Percentiles rank a stretch among this genome's conserved stretches.
These are phyloP conservation scores for Knoxdaviesia capensis DNA, from an alignment of 2,329 filamentous ascomycete species.

Conservation along the genomic window DNA sequence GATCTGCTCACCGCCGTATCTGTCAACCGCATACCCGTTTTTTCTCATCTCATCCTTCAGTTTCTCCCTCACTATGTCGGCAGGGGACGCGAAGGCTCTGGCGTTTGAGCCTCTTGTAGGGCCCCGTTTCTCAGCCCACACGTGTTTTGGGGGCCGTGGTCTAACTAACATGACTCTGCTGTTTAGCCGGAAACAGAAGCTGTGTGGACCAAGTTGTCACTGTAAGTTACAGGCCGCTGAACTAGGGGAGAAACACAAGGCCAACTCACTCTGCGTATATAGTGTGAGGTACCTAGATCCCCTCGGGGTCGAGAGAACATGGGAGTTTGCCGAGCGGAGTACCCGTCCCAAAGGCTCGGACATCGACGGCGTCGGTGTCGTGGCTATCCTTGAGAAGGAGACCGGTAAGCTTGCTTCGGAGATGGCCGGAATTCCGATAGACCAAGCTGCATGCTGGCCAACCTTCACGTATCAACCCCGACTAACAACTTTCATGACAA, in stretches of 20 bases:
- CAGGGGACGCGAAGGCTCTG: conserved; percentile 4
- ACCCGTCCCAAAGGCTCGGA: conserved; percentile 40
- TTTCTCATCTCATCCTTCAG: too few relatives aligned
- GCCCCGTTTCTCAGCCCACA: neutral
- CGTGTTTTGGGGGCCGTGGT: too few relatives aligned
- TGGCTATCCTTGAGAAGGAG: conserved; percentile 42
- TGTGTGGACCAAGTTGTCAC: conserved; percentile 37
- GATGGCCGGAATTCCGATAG: too few relatives aligned
- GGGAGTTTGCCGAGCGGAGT: conserved; percentile 54
- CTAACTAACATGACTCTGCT: neutral
- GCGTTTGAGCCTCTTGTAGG: conserved; percentile 5
- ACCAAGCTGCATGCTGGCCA: too few relatives aligned
- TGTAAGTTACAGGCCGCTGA: conserved; percentile 17
- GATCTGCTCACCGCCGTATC: too few relatives aligned
- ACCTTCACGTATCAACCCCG: too few relatives aligned
- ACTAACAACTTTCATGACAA: too few relatives aligned
- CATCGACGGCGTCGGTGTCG: conserved; percentile 55
- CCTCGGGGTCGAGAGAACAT: conserved; percentile 34
- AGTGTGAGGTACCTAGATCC: conserved; percentile 47
- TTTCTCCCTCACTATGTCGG: conserved; percentile 2
- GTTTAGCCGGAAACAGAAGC: conserved; percentile 28
- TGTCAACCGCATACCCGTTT: too few relatives aligned
- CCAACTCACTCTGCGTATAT: conserved; percentile 3
- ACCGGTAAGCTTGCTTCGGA: conserved; percentile 13
- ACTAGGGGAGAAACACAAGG: neutral